Base-by-base conservation (phyloP, 2,329 filamentous ascomycete species). In the Epicoccum sorghinum region DNA sequence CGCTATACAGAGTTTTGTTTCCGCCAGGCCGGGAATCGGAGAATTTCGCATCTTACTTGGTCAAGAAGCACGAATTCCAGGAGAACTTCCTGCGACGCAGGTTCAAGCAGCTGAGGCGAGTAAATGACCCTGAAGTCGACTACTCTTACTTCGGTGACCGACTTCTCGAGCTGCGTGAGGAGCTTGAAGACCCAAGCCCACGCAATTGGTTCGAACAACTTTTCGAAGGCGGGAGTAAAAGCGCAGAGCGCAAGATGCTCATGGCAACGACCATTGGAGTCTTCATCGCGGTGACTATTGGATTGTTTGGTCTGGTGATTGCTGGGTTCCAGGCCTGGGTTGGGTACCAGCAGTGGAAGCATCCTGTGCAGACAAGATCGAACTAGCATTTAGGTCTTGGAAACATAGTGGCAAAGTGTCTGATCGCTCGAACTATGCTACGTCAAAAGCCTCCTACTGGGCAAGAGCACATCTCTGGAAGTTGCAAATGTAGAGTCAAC, bases 191-290 rank as follows among this genome's bases (percentile, higher is more conserved):
- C 22, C 66, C 70, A 7, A 61, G 48, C 7, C 62, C 68, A 8
- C 58, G 65, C 55, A 67, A 44, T 30, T 66, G 64, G 60, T 58
- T 72, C 18, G 44, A 39, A 35, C 25, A 35, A 30, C 35, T 47
- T 4, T 47, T 47, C 24, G 44, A 47, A 32, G 35, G 44, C 9
- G 44, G 35, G 12, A 39, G 18, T 41, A 73, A 41, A 51, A 73
- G 66, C 29, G 59, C 58, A 4, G 58, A 59, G 10, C 60, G 70
- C 22, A 68, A 70, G 49, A 64, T 72, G 55, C 63, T 74, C 50
- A 65, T 72, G 58, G 70, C 69, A 4, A 73, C 68, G 0, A 49
- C 72, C 42, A 54, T 64, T 33, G 68, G 70, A 0, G 67, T 73
- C 0, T 45, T 66, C 12, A 61, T 75, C 25, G 68, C 69, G 0